Percentiles rank a stretch among this genome's conserved stretches.
Evolutionary conservation across 2,329 filamentous ascomycete species (phyloP).

Genomic region (Paramyrothecium sp.): DNA sequence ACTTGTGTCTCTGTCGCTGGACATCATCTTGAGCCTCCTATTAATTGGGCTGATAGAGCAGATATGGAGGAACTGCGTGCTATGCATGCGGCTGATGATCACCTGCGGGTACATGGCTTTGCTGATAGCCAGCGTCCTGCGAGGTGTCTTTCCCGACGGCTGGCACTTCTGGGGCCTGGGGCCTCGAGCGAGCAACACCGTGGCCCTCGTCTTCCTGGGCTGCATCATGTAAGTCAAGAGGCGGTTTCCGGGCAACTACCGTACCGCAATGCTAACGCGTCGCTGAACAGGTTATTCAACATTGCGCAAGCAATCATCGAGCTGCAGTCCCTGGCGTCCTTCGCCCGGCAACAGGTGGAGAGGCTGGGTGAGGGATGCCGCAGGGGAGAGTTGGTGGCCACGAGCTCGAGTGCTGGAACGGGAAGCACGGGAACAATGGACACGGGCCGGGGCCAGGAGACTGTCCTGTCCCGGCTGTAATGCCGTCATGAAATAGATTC

Average conservation of each 20-base stretch:
- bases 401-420: background rate
- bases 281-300: background rate
- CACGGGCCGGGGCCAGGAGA: background rate
- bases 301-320: background rate
- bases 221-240: constrained; percentile 25
- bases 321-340: background rate
- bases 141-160: constrained; percentile 32
- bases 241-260: no score
- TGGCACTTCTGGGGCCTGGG: constrained; percentile 36
- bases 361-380: background rate
- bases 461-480: background rate
- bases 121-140: constrained; percentile 31
- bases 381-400: background rate
- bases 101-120: constrained; percentile 31
- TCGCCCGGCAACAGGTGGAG: background rate
- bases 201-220: constrained; percentile 36
- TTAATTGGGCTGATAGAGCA: constrained; percentile 28
- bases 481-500: background rate
- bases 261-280: no score
- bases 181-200: constrained; percentile 21
- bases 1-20: constrained; percentile 26
- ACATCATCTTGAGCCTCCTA: constrained; percentile 33
- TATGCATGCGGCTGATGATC: constrained; percentile 26
- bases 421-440: background rate
- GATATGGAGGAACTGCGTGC: constrained; percentile 28